Evolutionary conservation across 225 moss, liverwort and hornwort genomes (phyloP).

Genomic region (Physcomitrellopsis africana): DNA sequence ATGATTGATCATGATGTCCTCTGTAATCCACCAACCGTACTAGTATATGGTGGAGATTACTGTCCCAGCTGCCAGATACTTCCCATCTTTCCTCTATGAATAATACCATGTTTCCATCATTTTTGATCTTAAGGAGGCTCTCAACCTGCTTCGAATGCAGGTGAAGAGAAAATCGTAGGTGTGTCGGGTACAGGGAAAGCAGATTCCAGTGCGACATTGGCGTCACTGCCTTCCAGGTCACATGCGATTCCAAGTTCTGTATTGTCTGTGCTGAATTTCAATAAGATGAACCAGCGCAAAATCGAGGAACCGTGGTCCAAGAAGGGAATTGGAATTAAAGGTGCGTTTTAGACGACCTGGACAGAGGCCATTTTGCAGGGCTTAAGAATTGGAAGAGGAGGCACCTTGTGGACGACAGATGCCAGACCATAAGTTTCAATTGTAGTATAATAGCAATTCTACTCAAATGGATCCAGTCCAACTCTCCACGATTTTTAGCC

Average conservation of each 20-base stretch:
- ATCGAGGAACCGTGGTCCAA: conserved; percentile 40
- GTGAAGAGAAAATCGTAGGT: conserved; percentile 19
- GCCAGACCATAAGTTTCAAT: too few species aligned
- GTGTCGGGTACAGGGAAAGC: conserved; percentile 25
- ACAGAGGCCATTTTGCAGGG: neutral
- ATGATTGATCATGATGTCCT: neutral
- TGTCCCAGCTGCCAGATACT: neutral
- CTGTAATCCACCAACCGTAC: neutral
- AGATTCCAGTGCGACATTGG: conserved; percentile 27
- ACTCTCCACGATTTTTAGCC: too few species aligned
- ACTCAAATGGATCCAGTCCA: too few species aligned
- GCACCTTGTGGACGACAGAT: too few species aligned
- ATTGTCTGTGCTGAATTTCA: conserved; percentile 50
- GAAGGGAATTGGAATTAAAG: conserved; percentile 46
- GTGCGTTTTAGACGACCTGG: conserved; percentile 25
- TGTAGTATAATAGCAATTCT: too few species aligned
- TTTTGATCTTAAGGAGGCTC: neutral
- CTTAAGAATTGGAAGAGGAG: neutral
- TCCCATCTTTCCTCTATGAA: neutral
- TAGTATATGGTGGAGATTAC: neutral
- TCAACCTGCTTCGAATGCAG: conserved; percentile 17
- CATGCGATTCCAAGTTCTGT: conserved; percentile 37
- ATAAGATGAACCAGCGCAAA: conserved; percentile 50
- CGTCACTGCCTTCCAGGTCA: conserved; percentile 37
- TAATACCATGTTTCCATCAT: neutral